These are phyloP conservation scores for Diatrype stigma DNA, from an alignment of 2,329 filamentous ascomycete genomes.

Conservation along the genomic window DNA sequence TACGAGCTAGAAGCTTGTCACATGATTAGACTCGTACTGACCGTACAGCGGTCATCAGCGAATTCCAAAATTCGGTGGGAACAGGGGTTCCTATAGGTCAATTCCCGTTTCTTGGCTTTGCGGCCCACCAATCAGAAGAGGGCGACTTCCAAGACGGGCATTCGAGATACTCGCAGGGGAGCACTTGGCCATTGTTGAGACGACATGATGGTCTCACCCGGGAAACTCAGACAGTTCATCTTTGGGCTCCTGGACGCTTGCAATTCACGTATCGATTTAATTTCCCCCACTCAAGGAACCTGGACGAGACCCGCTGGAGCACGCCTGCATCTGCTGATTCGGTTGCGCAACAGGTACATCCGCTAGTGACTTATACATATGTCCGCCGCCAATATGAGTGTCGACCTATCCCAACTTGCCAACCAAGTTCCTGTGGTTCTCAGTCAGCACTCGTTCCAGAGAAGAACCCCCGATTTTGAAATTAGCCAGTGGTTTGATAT, in stretches of 20 bases:
- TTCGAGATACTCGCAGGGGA: constrained; percentile 1
- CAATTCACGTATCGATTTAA: constrained; percentile 1
- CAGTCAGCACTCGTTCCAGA: neutral
- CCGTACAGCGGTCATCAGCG: neutral
- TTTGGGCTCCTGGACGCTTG: constrained; percentile 1
- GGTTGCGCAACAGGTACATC: neutral
- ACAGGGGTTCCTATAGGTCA: constrained; percentile 1
- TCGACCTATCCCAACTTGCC: neutral
- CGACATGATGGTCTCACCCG: constrained; percentile 1
- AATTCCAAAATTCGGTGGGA: neutral
- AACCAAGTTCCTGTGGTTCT: neutral
- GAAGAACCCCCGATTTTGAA: neutral
- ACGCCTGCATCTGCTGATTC: neutral
- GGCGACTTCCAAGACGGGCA: neutral
- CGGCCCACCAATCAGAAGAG: neutral
- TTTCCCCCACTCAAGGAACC: constrained; percentile 1
- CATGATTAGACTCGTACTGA: neutral
- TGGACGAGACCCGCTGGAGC: constrained; percentile 1
- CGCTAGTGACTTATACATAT: constrained; percentile 1
- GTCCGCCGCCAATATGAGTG: neutral
- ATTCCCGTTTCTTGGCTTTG: neutral
- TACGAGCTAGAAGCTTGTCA: constrained; percentile 1
- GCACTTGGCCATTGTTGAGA: constrained; percentile 1
- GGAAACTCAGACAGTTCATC: constrained; percentile 1
- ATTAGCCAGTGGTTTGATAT: neutral